Evolutionary conservation across 805 yeast species (phyloP), one percentile per base, ranked within the genome.

Genomic region (Spathaspora passalidarum): DNA sequence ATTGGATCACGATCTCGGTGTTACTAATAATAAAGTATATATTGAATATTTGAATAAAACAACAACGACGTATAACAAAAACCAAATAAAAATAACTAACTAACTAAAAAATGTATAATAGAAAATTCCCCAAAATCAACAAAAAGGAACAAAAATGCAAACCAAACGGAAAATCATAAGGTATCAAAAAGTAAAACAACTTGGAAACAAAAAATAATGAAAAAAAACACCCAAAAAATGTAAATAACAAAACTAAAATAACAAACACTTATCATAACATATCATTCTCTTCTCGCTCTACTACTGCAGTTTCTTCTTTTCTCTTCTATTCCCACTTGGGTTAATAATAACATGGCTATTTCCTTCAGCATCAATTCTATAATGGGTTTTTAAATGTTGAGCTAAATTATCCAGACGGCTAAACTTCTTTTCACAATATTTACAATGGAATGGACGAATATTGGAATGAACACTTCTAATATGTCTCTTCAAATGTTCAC

Each of bases 361-460:
- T 13, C 72, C 72, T 44, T 63, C 61, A 8, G 60, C 49, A 44
- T 65, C 60, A 38, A 60, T 34, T 45, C 63, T 64, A 52, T 63
- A 65, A 46, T 71, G 76, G 5, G 76, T 71, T 53, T 71, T 71
- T 52, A 69, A 62, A 50, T 71, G 76, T 50, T 71, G 76, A 5
- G 74, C 74, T 57, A 71, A 62, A 49, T 71, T 71, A 52, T 71
- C 76, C 5, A 70, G 63, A 42, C 76, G 54, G 43, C 66, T 60
- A 46, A 71, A 71, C 56, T 69, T 69, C 62, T 71, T 71, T 18
- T 69, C 75, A 51, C 76, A 71, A 51, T 65, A 68, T 48, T 69
- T 69, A 56, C 76, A 71, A 49, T 68, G 75, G 56, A 69, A 70
- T 2, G 76, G 76, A 14, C 76, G 56, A 44, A 69, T 68, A 49